These are phyloP conservation scores for Fraxinus nigra DNA, from an alignment of 305 asterid species.

Conservation along the genomic window DNA sequence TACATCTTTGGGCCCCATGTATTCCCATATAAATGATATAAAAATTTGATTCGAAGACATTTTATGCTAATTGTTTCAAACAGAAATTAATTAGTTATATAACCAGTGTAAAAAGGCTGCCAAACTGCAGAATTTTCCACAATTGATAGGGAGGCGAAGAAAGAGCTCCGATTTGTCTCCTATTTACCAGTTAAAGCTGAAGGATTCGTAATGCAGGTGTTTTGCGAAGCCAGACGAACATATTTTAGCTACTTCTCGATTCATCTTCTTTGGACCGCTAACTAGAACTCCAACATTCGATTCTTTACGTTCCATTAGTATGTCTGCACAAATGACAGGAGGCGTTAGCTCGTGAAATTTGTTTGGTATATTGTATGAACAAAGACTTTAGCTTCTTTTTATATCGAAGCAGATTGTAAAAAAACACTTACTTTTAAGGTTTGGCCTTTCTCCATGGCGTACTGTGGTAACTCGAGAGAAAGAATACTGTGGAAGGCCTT, in stretches of 20 bases:
- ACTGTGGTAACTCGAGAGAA: slow-evolving; percentile 32
- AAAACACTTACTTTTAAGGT: slow-evolving; percentile 42
- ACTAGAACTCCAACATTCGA: slow-evolving; percentile 32
- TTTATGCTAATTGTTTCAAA: not conserved
- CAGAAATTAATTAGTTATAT: not conserved
- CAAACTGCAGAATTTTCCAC: not conserved
- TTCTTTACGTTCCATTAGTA: slow-evolving; percentile 26
- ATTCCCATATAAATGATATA: not conserved
- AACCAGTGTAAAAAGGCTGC: not conserved
- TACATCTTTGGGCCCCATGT: not conserved
- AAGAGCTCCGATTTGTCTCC: not conserved
- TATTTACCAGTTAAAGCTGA: slow-evolving; percentile 43
- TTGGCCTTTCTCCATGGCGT: slow-evolving; percentile 47
- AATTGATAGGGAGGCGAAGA: not conserved
- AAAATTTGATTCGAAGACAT: not conserved
- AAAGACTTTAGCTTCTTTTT: not conserved
- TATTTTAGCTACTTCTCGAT: slow-evolving; percentile 35
- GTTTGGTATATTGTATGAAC: not conserved
- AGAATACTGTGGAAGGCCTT: slow-evolving; percentile 31
- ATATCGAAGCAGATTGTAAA: not conserved
- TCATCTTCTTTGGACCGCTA: slow-evolving; percentile 48
- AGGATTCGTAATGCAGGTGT: slow-evolving; percentile 33
- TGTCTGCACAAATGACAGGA: slow-evolving; percentile 25
- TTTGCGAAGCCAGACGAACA: slow-evolving; percentile 29
- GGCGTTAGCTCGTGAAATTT: not conserved